phyloP scores from a whole-genome alignment of 129 eudicot species.

The Pseudognaphalium luteoalbum region DNA sequence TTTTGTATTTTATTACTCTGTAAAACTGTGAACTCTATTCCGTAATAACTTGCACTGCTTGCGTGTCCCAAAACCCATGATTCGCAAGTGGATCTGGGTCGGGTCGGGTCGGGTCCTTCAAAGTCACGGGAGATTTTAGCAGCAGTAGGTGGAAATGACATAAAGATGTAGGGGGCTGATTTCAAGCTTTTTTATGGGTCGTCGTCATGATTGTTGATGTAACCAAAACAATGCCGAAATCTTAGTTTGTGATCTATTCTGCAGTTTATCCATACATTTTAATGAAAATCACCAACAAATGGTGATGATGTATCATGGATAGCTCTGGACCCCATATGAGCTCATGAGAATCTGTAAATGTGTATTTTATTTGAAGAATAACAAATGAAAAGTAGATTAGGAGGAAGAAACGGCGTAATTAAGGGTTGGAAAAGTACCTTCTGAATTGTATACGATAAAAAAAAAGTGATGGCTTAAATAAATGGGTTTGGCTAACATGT shows the following conservation, averaged over 20 bases:
- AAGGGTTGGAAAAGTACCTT: conserved; percentile 5
- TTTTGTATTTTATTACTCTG: background rate
- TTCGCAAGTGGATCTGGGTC: background rate
- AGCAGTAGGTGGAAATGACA: conserved; percentile 21
- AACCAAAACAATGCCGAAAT: conserved; percentile 15
- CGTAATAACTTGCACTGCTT: background rate
- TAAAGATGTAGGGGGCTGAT: conserved; percentile 23
- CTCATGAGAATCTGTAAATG: conserved; percentile 16
- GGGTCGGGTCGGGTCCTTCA: conserved; percentile 11
- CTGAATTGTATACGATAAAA: background rate
- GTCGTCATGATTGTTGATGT: conserved; percentile 24
- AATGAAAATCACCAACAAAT: conserved; percentile 19
- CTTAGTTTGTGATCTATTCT: conserved; percentile 22
- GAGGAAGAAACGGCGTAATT: conserved; percentile 40
- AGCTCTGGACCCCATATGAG: conserved; percentile 20
- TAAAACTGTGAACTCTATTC: background rate
- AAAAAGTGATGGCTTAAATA: background rate
- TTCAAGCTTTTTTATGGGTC: conserved; percentile 19
- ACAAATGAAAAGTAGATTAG: conserved; percentile 11
- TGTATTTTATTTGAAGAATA: conserved; percentile 4
- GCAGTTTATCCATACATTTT: conserved; percentile 3
- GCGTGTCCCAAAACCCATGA: background rate
- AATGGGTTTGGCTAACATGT: too few species aligned
- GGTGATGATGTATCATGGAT: background rate
- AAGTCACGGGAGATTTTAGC: conserved; percentile 9